Base-by-base conservation (phyloP, 23 red algal species). In the Gracilariopsis chorda region DNA sequence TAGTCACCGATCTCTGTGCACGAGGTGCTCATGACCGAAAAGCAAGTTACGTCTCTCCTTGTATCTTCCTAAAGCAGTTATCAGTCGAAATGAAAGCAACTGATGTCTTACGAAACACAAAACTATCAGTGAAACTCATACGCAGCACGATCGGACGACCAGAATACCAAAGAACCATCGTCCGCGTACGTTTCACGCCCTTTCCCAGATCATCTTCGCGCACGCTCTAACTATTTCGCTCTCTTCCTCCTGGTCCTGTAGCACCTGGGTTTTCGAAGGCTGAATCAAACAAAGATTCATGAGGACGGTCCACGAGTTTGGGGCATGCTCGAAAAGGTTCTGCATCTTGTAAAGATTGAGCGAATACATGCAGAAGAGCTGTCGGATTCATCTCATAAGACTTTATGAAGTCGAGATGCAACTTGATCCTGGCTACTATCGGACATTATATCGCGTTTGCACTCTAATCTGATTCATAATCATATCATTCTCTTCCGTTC, bases 111-210 rank as follows among this genome's bases (percentile, higher is more conserved):
- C 37, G 62, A 52, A 88, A 88, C 83, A 90, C 86, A 12, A 64
- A 72, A 48, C 59, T 90, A 30, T 51, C 86, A 47, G 74, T 90
- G 42, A 90, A 64, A 24, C 59, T 79, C 19, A 90, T 90, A 37
- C 86, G 86, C 73, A 90, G 86, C 75, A 80, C 59, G 7, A 90
- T 90, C 59, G 86, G 86, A 21, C 32, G 59, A 33, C 86, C 86
- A 13, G 52, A 51, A 1, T 62, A 70, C 17, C 86, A 90, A 79
- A 47, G 86, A 35, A 80, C 35, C 17, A 80, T 90, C 36, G 68
- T 90, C 33, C 64, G 65, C 34, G 83, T 88, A 74, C 37, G 80
- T 64, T 48, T 8, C 49, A 58, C 49, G 34, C 42, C 13, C 49
- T 23, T 28, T 11, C 36, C 52, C 27, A 1, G 64, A 9, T 21